Conservation (phyloP, 2,329 filamentous ascomycete species). For the Cordyceps fumosorosea region DNA sequence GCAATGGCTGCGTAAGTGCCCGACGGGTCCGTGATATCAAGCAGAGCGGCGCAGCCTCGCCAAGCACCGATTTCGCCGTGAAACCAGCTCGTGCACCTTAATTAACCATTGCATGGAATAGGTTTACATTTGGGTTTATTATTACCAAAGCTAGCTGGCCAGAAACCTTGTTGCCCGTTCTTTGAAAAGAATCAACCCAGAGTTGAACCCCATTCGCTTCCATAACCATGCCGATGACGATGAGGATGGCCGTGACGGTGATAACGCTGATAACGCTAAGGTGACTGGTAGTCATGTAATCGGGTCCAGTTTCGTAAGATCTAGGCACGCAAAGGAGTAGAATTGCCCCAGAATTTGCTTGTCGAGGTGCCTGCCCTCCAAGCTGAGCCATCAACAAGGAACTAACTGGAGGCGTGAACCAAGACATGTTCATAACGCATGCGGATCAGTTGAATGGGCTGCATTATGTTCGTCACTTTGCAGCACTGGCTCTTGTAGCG, state of each 20-base stretch:
- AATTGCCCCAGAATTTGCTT: neutral
- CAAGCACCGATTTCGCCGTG: neutral
- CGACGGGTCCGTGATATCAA: too few relatives aligned
- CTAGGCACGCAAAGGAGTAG: neutral
- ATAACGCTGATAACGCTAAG: neutral
- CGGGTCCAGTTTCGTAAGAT: neutral
- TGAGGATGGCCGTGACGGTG: neutral
- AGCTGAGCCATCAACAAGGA: neutral
- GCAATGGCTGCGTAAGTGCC: neutral
- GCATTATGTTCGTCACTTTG: neutral
- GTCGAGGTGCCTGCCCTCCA: too few relatives aligned
- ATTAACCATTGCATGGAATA: neutral
- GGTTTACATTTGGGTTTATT: neutral
- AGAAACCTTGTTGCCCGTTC: neutral
- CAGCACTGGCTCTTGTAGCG: neutral
- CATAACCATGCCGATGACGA: neutral
- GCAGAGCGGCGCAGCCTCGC: neutral
- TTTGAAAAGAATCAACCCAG: neutral
- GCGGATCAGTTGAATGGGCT: neutral
- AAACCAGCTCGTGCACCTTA: neutral
- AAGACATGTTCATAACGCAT: neutral
- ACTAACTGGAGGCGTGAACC: too few relatives aligned
- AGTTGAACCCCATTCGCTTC: neutral
- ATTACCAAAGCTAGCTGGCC: neutral
- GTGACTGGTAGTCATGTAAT: neutral